phyloP scores from a whole-genome alignment of 352 stramenopile species.

The Aphanomyces euteiches region DNA sequence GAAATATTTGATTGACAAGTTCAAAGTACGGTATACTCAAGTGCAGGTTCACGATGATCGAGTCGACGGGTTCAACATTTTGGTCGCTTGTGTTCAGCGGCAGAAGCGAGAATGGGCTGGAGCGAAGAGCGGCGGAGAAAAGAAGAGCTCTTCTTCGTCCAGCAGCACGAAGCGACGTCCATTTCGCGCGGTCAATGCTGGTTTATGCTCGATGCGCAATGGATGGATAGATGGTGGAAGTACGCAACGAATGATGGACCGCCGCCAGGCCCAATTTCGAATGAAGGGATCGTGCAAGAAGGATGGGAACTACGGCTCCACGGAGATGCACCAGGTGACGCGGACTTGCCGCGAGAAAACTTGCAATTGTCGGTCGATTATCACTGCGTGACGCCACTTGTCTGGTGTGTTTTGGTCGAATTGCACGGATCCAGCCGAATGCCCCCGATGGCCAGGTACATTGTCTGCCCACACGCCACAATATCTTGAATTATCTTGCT shows the following conservation, averaged over 20 bases:
- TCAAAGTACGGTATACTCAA: constrained; percentile 10
- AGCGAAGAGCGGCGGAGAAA: constrained; percentile 35
- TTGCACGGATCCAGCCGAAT: constrained; percentile 47
- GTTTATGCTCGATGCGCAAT: constrained; percentile 53
- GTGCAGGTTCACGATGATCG: background rate
- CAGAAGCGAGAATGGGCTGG: background rate
- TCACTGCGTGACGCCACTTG: constrained; percentile 58
- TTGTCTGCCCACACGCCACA: background rate
- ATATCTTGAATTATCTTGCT: background rate
- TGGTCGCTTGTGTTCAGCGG: no score
- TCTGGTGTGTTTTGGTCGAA: constrained; percentile 60
- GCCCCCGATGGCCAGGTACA: constrained; percentile 32
- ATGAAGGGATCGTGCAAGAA: constrained; percentile 47
- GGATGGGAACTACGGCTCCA: constrained; percentile 44
- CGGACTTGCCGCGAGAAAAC: constrained; percentile 39
- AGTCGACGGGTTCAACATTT: constrained; percentile 8
- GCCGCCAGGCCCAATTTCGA: constrained; percentile 53
- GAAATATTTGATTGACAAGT: background rate
- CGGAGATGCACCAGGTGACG: constrained; percentile 32
- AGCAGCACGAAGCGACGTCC: constrained; percentile 45
- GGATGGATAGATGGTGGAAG: constrained; percentile 60
- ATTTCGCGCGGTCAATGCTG: constrained; percentile 64
- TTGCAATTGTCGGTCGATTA: constrained; percentile 54
- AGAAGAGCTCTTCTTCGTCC: constrained; percentile 52
- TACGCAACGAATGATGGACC: constrained; percentile 45